Percentiles rank a stretch among this genome's conserved stretches.
phyloP scores from a whole-genome alignment of 1,284 basidiomycete genomes.

The Cryptococcus amylolentus region DNA sequence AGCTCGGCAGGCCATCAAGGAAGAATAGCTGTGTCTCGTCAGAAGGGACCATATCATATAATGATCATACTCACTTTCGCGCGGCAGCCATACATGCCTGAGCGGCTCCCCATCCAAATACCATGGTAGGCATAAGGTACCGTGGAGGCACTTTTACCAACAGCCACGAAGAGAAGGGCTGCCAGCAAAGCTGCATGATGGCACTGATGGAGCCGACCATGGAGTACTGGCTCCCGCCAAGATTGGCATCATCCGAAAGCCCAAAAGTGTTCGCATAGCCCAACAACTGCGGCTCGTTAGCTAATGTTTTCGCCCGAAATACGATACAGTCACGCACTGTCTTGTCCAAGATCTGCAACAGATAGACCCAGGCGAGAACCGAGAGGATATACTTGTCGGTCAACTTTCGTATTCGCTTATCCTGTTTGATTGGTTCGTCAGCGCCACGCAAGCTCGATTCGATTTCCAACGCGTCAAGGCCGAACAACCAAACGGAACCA shows the following conservation, averaged over 20 bases:
- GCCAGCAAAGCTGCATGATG: constrained; percentile 44
- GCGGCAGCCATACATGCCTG: constrained; percentile 38
- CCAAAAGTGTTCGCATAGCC: constrained; percentile 43
- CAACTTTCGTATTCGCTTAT: constrained; percentile 23
- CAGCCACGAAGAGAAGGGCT: constrained; percentile 46
- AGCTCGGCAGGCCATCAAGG: constrained; percentile 41
- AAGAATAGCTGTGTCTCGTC: too few relatives aligned
- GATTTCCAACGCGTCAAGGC: background rate
- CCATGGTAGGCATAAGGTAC: constrained; percentile 40
- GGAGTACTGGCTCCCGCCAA: constrained; percentile 37
- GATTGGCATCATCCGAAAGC: constrained; percentile 28
- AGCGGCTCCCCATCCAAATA: constrained; percentile 39
- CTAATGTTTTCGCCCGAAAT: background rate
- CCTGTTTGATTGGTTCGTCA: constrained; percentile 8
- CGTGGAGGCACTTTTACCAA: constrained; percentile 43
- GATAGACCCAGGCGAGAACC: constrained; percentile 42
- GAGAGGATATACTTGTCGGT: constrained; percentile 34
- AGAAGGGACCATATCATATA: background rate
- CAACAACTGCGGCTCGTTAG: constrained; percentile 12
- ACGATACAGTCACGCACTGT: constrained; percentile 18
- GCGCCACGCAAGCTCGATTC: background rate
- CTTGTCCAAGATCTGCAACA: constrained; percentile 46
- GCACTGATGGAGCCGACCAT: constrained; percentile 39
- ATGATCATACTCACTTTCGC: constrained; percentile 12
- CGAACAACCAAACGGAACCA: background rate